Conservation (phyloP, 805 yeast genomes). For the Martiniozyma abietophila region DNA sequence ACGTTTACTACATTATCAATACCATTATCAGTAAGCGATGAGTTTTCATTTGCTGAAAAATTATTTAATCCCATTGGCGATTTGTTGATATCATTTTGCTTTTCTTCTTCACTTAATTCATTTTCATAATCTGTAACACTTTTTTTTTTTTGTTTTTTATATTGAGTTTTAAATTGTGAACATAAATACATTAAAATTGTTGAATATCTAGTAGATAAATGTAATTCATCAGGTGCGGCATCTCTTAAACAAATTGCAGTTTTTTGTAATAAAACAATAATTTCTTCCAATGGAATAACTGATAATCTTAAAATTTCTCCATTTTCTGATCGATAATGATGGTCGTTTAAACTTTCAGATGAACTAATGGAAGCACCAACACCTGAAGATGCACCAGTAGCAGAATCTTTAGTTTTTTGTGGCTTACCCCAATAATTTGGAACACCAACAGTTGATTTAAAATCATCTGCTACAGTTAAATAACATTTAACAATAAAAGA, state of each 20-base stretch:
- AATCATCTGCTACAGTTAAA: conserved; percentile 42
- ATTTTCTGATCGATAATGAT: conserved; percentile 4
- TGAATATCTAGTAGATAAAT: conserved; percentile 71
- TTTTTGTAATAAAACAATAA: conserved; percentile 53
- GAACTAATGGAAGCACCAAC: background rate
- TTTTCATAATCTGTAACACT: conserved; percentile 11
- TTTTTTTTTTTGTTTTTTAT: conserved; percentile 14
- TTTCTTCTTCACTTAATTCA: conserved; percentile 4
- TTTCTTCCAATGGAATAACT: conserved; percentile 62
- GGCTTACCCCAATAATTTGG: no score
- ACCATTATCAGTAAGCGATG: no score
- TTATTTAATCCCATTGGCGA: background rate
- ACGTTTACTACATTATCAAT: no score
- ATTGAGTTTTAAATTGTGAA: conserved; percentile 54
- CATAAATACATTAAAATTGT: conserved; percentile 69
- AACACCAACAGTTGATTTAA: conserved; percentile 9
- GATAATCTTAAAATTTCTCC: conserved; percentile 39
- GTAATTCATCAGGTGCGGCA: conserved; percentile 84
- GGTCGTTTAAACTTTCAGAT: background rate
- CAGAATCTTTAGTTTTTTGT: no score
- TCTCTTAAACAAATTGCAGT: conserved; percentile 70
- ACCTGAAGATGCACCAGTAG: background rate
- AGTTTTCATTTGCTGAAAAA: background rate
- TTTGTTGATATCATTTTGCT: conserved; percentile 1
- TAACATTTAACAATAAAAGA: conserved; percentile 86